These are phyloP conservation scores for Globisporangium parvum DNA, from an alignment of 352 stramenopile species.

Conservation along the genomic window DNA sequence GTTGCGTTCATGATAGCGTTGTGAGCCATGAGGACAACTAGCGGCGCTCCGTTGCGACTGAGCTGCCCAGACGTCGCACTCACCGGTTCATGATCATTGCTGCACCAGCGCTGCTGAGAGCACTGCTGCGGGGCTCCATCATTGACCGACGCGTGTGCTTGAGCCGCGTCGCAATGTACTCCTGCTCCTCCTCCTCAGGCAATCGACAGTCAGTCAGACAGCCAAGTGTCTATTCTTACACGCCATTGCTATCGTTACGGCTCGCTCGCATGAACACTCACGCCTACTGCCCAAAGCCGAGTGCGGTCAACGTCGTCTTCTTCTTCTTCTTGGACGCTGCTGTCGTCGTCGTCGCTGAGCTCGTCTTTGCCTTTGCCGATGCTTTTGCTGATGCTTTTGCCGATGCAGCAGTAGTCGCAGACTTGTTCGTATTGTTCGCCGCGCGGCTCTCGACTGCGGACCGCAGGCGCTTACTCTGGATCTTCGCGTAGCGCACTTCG, in stretches of 20 bases:
- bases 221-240: too few species aligned
- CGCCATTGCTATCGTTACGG: neutral
- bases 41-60: too few species aligned
- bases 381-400: neutral
- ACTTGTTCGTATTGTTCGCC: neutral
- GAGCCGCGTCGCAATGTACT: too few species aligned
- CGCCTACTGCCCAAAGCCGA: constrained; percentile 8
- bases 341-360: constrained; percentile 6
- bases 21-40: too few species aligned
- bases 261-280: neutral
- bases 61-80: neutral
- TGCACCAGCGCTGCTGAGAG: constrained; percentile 50
- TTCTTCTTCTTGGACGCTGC: constrained; percentile 12
- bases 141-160: too few species aligned
- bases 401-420: neutral
- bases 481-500: constrained; percentile 92
- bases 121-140: constrained; percentile 46
- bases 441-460: constrained; percentile 58
- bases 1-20: neutral
- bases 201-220: too few species aligned
- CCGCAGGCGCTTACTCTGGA: constrained; percentile 84
- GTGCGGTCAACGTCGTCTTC: constrained; percentile 8
- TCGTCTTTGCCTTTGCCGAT: neutral
- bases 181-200: too few species aligned
- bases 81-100: constrained; percentile 70